Evolutionary conservation across 1,284 basidiomycete genomes (phyloP).

Genomic region (Naganishia albida): DNA sequence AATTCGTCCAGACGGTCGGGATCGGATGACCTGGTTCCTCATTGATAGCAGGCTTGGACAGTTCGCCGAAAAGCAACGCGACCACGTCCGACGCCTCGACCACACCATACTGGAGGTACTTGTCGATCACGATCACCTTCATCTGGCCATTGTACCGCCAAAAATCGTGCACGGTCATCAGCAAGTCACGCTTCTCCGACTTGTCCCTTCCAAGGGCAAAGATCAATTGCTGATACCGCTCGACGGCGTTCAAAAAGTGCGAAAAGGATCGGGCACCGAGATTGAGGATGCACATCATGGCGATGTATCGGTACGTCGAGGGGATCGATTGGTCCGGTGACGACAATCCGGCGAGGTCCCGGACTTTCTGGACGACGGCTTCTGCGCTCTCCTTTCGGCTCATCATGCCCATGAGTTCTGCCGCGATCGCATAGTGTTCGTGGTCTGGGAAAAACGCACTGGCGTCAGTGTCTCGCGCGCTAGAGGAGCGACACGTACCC

Average conservation of each 20-base stretch:
- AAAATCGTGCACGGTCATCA: slow-evolving; percentile 69
- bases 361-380: slow-evolving; percentile 63
- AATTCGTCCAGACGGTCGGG: slow-evolving; percentile 57
- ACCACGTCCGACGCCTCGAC: slow-evolving; percentile 92
- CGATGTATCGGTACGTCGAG: slow-evolving; percentile 69
- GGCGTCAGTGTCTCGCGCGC: neutral
- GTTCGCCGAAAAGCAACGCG: slow-evolving; percentile 69
- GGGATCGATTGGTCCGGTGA: slow-evolving; percentile 60
- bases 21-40: slow-evolving; percentile 47
- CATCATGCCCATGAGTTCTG: slow-evolving; percentile 76
- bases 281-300: slow-evolving; percentile 84
- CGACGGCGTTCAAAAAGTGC: slow-evolving; percentile 95
- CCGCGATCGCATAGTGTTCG: slow-evolving; percentile 75
- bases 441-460: slow-evolving; percentile 62
- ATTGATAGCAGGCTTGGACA: slow-evolving; percentile 33
- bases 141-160: slow-evolving; percentile 82
- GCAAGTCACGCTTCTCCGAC: slow-evolving; percentile 61
- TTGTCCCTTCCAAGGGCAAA: slow-evolving; percentile 66
- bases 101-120: slow-evolving; percentile 97
- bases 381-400: slow-evolving; percentile 68
- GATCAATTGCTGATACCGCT: slow-evolving; percentile 88
- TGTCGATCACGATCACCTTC: slow-evolving; percentile 90
- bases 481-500: slow-evolving; percentile 47
- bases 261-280: slow-evolving; percentile 96
- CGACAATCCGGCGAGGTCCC: slow-evolving; percentile 68